Evolutionary conservation across 371 early-diverging fungal genomes (phyloP), one percentile per base, ranked within the genome.

Genomic region (Sporodiniella umbellata): DNA sequence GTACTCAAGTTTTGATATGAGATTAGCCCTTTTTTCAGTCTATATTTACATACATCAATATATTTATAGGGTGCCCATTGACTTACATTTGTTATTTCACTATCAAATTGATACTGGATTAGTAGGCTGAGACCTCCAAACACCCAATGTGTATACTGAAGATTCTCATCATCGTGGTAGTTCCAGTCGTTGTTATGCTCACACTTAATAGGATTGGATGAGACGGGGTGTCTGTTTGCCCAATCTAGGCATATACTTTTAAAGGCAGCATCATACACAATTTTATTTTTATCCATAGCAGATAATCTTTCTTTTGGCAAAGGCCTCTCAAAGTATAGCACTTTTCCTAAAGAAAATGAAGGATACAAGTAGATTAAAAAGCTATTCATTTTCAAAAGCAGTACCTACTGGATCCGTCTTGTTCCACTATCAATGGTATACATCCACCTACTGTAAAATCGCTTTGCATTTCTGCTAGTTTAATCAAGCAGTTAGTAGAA

Each of bases 61-160:
- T 10, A 28, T 7, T 28, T 28, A 28, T n/a, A n/a, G n/a, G n/a
- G n/a, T 10, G 4, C 10, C 30, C 10, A 4, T 28, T 7, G 30
- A 28, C 11, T 37, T 49, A 45, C 59, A 2, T 26, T 8, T 3
- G 10, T 8, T 4, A 54, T 14, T 6, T 56, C 54, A 30, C 57
- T 60, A 37, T 56, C 57, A 2, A 51, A 31, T 39, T 57, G 58
- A 42, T 55, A 44, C 30, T 59, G 40, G 22, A 64, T 51, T 10
- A 64, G 17, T 8, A 58, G 43, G 24, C 51, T 50, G 43, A 64
- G 31, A 24, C 54, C 54, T 14, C 63, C 63, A 48, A 63, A 63
- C 7, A 15, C 51, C 63, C 63, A 63, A 4, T 51, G 5, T 15
- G 57, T 63, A 22, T 63, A 63, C 10, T 51, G 54, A 4, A 53